Conservation (phyloP, 176 grass and related monocot genomes). For the Oryza coarctata region DNA sequence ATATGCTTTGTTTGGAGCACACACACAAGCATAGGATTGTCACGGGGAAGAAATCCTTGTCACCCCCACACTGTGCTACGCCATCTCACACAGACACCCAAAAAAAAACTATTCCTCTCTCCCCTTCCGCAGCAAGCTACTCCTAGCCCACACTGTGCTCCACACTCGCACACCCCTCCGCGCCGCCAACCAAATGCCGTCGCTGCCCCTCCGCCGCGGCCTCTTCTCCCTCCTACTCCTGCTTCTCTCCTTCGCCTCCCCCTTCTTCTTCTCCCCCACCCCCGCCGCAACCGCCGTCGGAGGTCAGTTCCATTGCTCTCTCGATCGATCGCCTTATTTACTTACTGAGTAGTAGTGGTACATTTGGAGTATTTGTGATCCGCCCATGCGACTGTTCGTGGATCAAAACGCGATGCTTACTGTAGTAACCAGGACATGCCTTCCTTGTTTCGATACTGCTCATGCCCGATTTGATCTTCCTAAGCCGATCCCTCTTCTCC, state of each 20-base stretch:
- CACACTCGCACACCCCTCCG: not conserved
- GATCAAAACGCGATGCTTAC: not conserved
- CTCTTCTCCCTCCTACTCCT: not conserved
- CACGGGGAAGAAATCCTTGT: not conserved
- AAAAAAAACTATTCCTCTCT: not conserved
- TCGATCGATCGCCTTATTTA: not conserved
- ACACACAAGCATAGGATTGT: not conserved
- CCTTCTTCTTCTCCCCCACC: constrained; percentile 37
- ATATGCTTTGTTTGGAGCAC: no score
- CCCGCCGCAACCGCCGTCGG: constrained; percentile 54
- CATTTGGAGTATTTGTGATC: not conserved
- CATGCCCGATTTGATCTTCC: constrained; percentile 19
- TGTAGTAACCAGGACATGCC: not conserved
- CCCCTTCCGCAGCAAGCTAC: not conserved
- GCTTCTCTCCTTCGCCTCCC: constrained; percentile 23
- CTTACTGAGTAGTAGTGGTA: not conserved
- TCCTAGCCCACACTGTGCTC: not conserved
- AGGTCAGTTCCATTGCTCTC: constrained; percentile 37
- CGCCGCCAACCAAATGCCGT: constrained; percentile 37
- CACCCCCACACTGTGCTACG: not conserved
- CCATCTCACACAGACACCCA: no score
- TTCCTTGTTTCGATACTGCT: not conserved
- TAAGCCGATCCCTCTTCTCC: not conserved
- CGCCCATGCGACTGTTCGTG: not conserved
- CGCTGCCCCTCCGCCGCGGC: not conserved